phyloP scores from a whole-genome alignment of 139 green algal genomes.

The Marvania coccoides region DNA sequence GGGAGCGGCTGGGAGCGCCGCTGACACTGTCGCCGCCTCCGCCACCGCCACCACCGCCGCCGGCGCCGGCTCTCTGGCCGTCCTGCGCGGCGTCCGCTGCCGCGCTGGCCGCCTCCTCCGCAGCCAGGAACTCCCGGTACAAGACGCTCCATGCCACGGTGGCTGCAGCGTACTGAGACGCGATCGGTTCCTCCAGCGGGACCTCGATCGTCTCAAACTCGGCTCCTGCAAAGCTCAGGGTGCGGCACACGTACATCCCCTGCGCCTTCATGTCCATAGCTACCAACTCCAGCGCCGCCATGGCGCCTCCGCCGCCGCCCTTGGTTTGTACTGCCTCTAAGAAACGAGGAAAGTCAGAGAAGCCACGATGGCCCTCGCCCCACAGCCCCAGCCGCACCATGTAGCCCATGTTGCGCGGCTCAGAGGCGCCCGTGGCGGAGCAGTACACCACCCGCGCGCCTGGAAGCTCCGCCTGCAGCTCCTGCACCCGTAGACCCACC shows the following conservation, averaged over 20 bases:
- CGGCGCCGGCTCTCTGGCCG: not conserved
- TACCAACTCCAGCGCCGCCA: slow-evolving; percentile 73
- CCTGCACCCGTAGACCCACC: slow-evolving; percentile 43
- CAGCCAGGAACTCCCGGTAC: slow-evolving; percentile 27
- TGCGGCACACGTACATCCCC: slow-evolving; percentile 74
- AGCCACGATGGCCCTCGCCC: slow-evolving; percentile 43
- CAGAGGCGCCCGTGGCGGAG: slow-evolving; percentile 75
- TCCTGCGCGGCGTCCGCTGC: not conserved
- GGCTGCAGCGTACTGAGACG: slow-evolving; percentile 18
- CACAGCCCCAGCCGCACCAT: slow-evolving; percentile 79
- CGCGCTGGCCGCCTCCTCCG: slow-evolving; percentile 17
- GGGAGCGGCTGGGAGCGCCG: no score
- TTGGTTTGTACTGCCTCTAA: slow-evolving; percentile 38
- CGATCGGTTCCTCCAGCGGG: slow-evolving; percentile 28
- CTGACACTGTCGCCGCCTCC: no score
- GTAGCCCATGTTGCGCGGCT: slow-evolving; percentile 86
- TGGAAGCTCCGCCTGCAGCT: slow-evolving; percentile 72
- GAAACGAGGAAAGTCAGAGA: slow-evolving; percentile 53
- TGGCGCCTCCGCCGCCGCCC: slow-evolving; percentile 26
- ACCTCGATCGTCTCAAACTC: slow-evolving; percentile 70
- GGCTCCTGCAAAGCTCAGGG: slow-evolving; percentile 64
- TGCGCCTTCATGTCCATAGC: slow-evolving; percentile 76
- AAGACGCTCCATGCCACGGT: slow-evolving; percentile 31
- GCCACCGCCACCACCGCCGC: not conserved
- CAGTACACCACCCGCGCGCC: slow-evolving; percentile 80